phyloP scores from a whole-genome alignment of 2,329 filamentous ascomycete species.

The Aspergillus fischeri region DNA sequence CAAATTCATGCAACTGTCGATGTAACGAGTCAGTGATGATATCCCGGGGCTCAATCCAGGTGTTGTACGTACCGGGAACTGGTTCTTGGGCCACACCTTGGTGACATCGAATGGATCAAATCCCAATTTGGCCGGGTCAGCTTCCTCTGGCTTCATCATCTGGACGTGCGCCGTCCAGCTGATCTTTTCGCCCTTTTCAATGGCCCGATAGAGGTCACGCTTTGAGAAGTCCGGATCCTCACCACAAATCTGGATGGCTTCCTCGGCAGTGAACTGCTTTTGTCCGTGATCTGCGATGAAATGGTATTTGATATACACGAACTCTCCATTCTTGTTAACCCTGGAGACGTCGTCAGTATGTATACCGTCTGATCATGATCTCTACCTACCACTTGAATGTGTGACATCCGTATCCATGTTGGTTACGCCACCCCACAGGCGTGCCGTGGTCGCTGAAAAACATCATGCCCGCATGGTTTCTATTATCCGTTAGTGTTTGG shows the following conservation, averaged over 20 bases:
- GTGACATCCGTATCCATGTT: conserved; percentile 45
- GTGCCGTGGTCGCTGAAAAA: conserved; percentile 51
- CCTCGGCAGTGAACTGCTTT: conserved; percentile 44
- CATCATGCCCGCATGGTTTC: conserved; percentile 48
- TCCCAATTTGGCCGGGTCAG: conserved; percentile 46
- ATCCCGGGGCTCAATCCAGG: too few relatives aligned
- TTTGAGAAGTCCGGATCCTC: conserved; percentile 51
- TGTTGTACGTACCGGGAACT: conserved; percentile 37
- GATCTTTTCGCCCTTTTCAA: conserved; percentile 40
- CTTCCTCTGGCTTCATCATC: conserved; percentile 45
- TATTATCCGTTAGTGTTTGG: neutral
- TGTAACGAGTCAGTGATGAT: neutral
- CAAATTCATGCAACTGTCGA: conserved; percentile 42
- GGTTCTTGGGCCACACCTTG: conserved; percentile 49
- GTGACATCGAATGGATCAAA: conserved; percentile 54
- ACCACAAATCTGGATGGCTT: conserved; percentile 45
- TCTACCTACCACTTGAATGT: conserved; percentile 41
- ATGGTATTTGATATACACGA: conserved; percentile 52
- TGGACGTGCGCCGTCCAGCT: conserved; percentile 46
- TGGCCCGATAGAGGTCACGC: conserved; percentile 43
- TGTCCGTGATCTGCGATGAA: conserved; percentile 47
- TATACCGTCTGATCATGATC: too few relatives aligned
- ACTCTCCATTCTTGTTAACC: conserved; percentile 46
- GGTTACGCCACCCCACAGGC: conserved; percentile 43
- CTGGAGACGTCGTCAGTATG: conserved; percentile 15